A percentile compares a stretch with the other conserved stretches of the same genome.
Conservation (phyloP, 108 stramenopile species). For the Nitzschia sp. region DNA sequence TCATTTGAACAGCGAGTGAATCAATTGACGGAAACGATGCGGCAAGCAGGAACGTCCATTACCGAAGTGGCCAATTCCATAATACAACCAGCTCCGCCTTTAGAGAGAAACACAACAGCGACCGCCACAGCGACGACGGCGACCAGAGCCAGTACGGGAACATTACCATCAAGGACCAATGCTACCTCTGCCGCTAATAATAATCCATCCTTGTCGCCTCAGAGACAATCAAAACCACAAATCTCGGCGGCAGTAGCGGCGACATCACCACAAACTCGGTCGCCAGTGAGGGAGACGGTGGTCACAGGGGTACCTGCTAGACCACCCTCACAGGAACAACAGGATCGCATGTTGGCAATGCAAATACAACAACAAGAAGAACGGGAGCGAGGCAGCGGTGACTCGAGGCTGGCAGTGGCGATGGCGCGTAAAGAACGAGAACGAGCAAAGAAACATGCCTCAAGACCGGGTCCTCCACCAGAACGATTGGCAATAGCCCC, state of each 20-base stretch:
- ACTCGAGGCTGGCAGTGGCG: neutral
- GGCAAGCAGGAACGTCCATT: neutral
- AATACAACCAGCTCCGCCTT: neutral
- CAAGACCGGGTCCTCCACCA: neutral
- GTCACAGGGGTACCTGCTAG: neutral
- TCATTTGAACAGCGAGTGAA: neutral
- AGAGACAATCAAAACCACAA: no score
- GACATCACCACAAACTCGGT: neutral
- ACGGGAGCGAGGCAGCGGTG: neutral
- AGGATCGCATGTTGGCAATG: conserved; percentile 28
- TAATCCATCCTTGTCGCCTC: neutral
- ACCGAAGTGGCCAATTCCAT: neutral
- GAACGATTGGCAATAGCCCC: conserved; percentile 4
- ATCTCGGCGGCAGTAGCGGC: neutral
- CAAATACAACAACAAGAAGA: conserved; percentile 28
- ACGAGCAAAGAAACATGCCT: neutral
- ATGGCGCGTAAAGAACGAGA: neutral
- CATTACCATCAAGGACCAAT: neutral
- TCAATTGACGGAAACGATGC: neutral
- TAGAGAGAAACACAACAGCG: no score
- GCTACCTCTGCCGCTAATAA: neutral
- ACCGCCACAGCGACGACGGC: neutral
- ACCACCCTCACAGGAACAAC: conserved; percentile 26
- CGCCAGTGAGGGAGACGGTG: neutral
- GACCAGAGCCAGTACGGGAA: neutral